Evolutionary conservation across 1,139 yeast genomes (phyloP).

Genomic region (Diutina neorugosa): DNA sequence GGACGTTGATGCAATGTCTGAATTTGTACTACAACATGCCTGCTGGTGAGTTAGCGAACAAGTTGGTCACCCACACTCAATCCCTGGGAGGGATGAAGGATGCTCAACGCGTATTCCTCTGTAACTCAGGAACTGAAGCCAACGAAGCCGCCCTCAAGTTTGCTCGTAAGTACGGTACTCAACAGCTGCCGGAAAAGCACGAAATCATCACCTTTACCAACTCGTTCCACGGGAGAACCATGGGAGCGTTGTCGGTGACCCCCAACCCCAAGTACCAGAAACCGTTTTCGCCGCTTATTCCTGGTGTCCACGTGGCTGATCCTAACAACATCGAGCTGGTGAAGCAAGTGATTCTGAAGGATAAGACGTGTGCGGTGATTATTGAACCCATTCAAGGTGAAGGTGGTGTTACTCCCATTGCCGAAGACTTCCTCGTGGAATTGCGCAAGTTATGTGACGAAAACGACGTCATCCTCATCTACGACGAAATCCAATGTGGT

Average conservation of each 20-base stretch:
- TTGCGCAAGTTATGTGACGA: conserved; percentile 59
- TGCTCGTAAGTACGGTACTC: conserved; percentile 76
- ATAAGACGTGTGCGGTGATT: conserved; percentile 82
- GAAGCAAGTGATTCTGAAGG: conserved; percentile 40
- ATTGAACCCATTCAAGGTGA: conserved; percentile 97
- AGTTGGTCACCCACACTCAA: conserved; percentile 57
- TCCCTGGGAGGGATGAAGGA: conserved; percentile 65
- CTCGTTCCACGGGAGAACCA: conserved; percentile 89
- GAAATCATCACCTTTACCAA: conserved; percentile 79
- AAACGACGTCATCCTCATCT: conserved; percentile 66
- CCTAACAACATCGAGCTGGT: conserved; percentile 51
- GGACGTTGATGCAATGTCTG: conserved; percentile 68
- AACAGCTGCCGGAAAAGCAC: conserved; percentile 39
- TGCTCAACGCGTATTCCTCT: conserved; percentile 75
- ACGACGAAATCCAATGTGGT: conserved; percentile 96
- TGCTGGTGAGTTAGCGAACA: conserved; percentile 68
- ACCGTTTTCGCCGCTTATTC: conserved; percentile 83
- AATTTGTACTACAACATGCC: conserved; percentile 78
- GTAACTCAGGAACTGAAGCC: conserved; percentile 95
- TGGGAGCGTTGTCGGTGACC: conserved; percentile 89
- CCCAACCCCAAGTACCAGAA: conserved; percentile 85
- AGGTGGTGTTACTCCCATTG: conserved; percentile 77
- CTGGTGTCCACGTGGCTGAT: conserved; percentile 63
- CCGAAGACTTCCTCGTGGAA: conserved; percentile 48
- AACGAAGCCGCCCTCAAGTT: conserved; percentile 95